Conservation (phyloP, 768 basidiomycete genomes). For the Rhizopogon vinicolor region DNA sequence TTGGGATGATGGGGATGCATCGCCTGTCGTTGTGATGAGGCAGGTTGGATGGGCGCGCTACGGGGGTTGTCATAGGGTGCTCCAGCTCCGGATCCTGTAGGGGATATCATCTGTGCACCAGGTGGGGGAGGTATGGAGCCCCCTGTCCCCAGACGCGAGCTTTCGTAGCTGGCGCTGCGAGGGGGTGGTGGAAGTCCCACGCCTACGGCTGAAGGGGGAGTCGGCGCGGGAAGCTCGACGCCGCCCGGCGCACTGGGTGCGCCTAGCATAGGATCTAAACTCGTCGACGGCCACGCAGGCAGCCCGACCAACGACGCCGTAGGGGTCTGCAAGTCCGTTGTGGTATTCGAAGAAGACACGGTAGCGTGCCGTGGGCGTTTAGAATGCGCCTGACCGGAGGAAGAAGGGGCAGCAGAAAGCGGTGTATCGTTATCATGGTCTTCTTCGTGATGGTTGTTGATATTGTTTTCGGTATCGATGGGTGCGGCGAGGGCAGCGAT, state of each 20-base stretch:
- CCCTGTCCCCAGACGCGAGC: neutral
- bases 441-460: conserved; percentile 25
- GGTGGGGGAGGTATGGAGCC: conserved; percentile 9
- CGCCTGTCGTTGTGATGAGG: neutral
- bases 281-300: conserved; percentile 28
- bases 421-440: conserved; percentile 8
- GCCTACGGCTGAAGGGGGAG: conserved; percentile 2
- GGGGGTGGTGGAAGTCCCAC: conserved; percentile 8
- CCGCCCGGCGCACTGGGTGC: conserved; percentile 28
- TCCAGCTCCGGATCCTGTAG: conserved; percentile 1
- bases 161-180: conserved; percentile 8
- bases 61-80: conserved; percentile 6
- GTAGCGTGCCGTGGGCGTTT: conserved; percentile 28
- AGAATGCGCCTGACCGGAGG: neutral
- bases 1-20: neutral
- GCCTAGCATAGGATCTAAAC: conserved; percentile 26
- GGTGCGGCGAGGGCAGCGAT: conserved; percentile 30
- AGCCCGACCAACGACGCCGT: conserved; percentile 22
- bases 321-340: conserved; percentile 14
- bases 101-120: conserved; percentile 16
- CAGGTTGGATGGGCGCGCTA: neutral
- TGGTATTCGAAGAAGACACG: conserved; percentile 16
- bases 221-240: conserved; percentile 20
- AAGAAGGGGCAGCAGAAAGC: neutral
- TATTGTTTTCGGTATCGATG: conserved; percentile 12